A percentile compares a stretch with the other conserved stretches of the same genome.
phyloP scores from a whole-genome alignment of 495 filamentous ascomycete species.

The Podospora sp. region DNA sequence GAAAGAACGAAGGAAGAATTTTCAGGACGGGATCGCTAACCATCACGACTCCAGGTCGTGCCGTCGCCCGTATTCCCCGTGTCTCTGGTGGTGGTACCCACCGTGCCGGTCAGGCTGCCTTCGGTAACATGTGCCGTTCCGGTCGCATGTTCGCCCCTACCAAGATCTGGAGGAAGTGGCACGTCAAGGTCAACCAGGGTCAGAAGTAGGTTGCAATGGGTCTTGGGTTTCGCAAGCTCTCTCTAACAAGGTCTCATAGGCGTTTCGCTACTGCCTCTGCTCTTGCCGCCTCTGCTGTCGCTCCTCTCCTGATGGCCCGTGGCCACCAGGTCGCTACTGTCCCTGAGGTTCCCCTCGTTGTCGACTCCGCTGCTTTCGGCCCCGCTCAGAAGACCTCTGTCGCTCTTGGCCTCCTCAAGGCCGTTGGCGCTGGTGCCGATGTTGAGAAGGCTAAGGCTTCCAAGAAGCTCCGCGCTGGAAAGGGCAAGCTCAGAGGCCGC shows the following conservation, averaged over 20 bases:
- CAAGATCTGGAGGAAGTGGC: slow-evolving; percentile 99
- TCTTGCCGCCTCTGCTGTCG: slow-evolving; percentile 91
- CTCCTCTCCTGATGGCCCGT: slow-evolving; percentile 91
- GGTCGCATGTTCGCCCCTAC: slow-evolving; percentile 99
- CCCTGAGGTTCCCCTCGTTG: slow-evolving; percentile 93
- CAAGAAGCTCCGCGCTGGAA: slow-evolving; percentile 92
- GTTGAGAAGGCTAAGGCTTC: slow-evolving; percentile 91
- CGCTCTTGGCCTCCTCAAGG: slow-evolving; percentile 82
- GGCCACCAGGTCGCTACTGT: slow-evolving; percentile 92
- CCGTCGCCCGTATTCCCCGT: slow-evolving; percentile 99
- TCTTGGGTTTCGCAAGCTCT: neutral
- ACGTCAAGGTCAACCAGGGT: slow-evolving; percentile 98
- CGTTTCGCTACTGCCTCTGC: slow-evolving; percentile 97
- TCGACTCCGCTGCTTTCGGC: slow-evolving; percentile 85
- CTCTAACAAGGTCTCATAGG: slow-evolving; percentile 44
- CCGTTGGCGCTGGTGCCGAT: slow-evolving; percentile 85
- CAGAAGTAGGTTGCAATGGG: slow-evolving; percentile 70
- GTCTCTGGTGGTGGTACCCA: slow-evolving; percentile 99
- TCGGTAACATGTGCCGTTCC: slow-evolving; percentile 99
- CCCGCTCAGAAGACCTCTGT: slow-evolving; percentile 82
- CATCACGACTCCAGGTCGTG: slow-evolving; percentile 68
- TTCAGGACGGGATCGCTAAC: slow-evolving; percentile 8
- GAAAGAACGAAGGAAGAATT: slow-evolving; percentile 1
- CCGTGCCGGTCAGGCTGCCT: slow-evolving; percentile 99
- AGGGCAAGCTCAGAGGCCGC: slow-evolving; percentile 95